phyloP scores from a whole-genome alignment of 345 rosid genomes.

The Aquilaria sinensis region DNA sequence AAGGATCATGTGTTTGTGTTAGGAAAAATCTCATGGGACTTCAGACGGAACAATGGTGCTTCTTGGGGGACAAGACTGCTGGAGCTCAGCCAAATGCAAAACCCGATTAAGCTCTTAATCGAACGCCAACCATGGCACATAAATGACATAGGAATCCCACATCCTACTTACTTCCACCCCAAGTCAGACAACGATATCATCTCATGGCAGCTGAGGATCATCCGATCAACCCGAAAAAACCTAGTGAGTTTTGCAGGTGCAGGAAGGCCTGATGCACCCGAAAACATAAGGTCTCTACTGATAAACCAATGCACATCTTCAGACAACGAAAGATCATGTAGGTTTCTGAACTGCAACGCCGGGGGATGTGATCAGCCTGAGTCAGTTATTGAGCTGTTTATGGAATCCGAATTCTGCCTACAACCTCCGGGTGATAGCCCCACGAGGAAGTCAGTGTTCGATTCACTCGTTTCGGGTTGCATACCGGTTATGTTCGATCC shows the following conservation, averaged over 20 bases:
- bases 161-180: slow-evolving; percentile 82
- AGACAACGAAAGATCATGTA: slow-evolving; percentile 24
- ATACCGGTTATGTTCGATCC: slow-evolving; percentile 85
- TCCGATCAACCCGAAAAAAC: slow-evolving; percentile 33
- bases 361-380: slow-evolving; percentile 57
- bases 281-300: slow-evolving; percentile 52
- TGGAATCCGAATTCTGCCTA: slow-evolving; percentile 72
- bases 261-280: slow-evolving; percentile 44
- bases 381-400: slow-evolving; percentile 39
- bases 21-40: slow-evolving; percentile 90
- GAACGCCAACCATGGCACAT: slow-evolving; percentile 88
- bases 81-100: slow-evolving; percentile 65
- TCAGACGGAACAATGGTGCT: slow-evolving; percentile 44
- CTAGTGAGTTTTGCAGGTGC: slow-evolving; percentile 67
- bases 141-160: slow-evolving; percentile 77
- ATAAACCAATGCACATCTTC: slow-evolving; percentile 53
- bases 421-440: slow-evolving; percentile 91
- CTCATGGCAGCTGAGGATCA: slow-evolving; percentile 58
- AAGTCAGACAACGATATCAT: slow-evolving; percentile 54
- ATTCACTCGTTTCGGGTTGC: slow-evolving; percentile 75
- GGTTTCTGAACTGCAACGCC: slow-evolving; percentile 38
- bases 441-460: slow-evolving; percentile 73
- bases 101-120: slow-evolving; percentile 69
- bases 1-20: slow-evolving; percentile 86
- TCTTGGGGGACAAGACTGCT: slow-evolving; percentile 76